Base-by-base conservation (phyloP, 148 eudicot genomes). In the Dianthus caryophyllus region DNA sequence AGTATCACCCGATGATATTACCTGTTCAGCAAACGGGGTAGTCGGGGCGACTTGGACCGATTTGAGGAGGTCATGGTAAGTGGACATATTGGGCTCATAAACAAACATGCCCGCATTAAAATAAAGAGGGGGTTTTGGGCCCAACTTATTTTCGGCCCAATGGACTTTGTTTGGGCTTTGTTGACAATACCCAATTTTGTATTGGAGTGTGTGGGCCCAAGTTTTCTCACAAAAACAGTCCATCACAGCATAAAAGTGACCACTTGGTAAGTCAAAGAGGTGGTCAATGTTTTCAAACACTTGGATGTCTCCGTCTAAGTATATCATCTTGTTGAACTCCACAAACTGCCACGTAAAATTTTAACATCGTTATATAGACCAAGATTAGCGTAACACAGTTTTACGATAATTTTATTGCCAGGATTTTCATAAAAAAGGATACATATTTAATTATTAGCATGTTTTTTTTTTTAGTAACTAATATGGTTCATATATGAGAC, bases 91-190 rank as follows among this genome's bases (percentile, higher is more conserved):
- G 33, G 96, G 96, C 80, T 90, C 88, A 58, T 47, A 87, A 3
- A 90, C 90, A 29, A 90, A 87, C 96, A 90, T 90, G 52, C 97
- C 94, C 10, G 97, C 97, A 30, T 90, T 90, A 73, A 90, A 90
- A 65, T 87, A 90, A 2, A 84, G 83, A 0, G 82, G 36, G 0
- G 94, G 94, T 59, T 60, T 79, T 13, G 89, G 89, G 20, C 94
- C 97, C 36, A 85, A 49, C 54, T 72, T 43, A 0, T 79, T 14
- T 16, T 79, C 78, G 10, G 87, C 74, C 97, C 97, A 90, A 1
- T 68, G 68, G 68, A 79, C 86, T 66, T 68, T 84, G 0, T 81
- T 59, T 2, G 91, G 91, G 62, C 85, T 77, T 72, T 87, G 93
- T 58, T 87, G 93, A 67, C 93, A 85, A 66, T 87, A 85, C 4